A percentile compares a stretch with the other conserved stretches of the same genome.
These are phyloP conservation scores for Pseudozyma flocculosa DNA, from an alignment of 1,284 basidiomycete genomes.

Conservation along the genomic window DNA sequence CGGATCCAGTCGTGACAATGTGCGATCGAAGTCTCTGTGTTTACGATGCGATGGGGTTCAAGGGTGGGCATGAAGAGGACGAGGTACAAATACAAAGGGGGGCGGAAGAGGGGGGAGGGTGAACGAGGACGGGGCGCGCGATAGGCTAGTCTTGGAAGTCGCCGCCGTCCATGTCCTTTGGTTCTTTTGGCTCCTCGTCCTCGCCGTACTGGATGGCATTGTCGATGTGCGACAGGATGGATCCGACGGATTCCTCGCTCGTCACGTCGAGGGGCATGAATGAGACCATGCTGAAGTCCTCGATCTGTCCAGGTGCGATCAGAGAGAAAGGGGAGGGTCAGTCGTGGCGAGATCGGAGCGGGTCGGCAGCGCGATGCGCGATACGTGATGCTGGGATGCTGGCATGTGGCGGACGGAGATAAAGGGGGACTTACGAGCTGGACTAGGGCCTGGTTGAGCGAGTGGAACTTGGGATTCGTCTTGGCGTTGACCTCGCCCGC, in stretches of 20 bases:
- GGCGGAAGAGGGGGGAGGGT: not conserved
- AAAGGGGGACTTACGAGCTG: slow-evolving; percentile 67
- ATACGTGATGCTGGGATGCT: no score
- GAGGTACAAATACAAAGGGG: no score
- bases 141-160: slow-evolving; percentile 22
- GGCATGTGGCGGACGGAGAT: not conserved
- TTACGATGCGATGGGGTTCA: no score
- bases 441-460: slow-evolving; percentile 90
- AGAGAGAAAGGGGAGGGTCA: slow-evolving; percentile 1
- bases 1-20: no score
- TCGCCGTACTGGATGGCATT: slow-evolving; percentile 81
- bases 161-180: slow-evolving; percentile 55
- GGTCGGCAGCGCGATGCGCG: not conserved
- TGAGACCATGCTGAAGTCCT: slow-evolving; percentile 95
- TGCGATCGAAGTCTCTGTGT: no score
- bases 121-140: not conserved
- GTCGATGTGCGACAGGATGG: slow-evolving; percentile 90
- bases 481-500: slow-evolving; percentile 68
- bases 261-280: slow-evolving; percentile 94
- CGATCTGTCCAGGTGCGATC: slow-evolving; percentile 70
- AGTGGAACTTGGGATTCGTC: slow-evolving; percentile 83
- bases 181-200: slow-evolving; percentile 57
- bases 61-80: no score
- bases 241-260: slow-evolving; percentile 83
- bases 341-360: no score